Evolutionary conservation across 139 green algal species (phyloP).

Genomic region (Coelastrella sp.): DNA sequence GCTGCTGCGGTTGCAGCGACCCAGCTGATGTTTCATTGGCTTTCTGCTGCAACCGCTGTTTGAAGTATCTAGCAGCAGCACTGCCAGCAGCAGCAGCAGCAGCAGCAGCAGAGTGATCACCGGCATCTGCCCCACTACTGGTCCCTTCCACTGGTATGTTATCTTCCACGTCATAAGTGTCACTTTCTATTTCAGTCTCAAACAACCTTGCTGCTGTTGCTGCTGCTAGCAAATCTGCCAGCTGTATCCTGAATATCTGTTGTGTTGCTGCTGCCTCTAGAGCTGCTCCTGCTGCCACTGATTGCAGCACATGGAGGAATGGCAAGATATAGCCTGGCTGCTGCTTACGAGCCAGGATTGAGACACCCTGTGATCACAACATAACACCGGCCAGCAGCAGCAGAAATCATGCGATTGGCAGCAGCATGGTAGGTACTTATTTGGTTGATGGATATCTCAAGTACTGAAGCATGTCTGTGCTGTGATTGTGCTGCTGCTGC

Average conservation of each 20-base stretch:
- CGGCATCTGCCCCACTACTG: not conserved
- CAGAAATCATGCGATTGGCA: not conserved
- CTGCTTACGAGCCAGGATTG: conserved; percentile 70
- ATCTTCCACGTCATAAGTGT: not conserved
- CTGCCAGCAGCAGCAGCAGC: not conserved
- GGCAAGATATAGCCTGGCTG: conserved; percentile 63
- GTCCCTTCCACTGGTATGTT: not conserved
- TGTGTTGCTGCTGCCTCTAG: conserved; percentile 28
- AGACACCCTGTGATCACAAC: conserved; percentile 66
- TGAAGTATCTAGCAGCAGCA: conserved; percentile 55
- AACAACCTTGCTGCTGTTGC: conserved; percentile 21
- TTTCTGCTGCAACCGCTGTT: not conserved
- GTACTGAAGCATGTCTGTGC: not conserved
- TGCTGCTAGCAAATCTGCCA: not conserved
- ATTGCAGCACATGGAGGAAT: conserved; percentile 58
- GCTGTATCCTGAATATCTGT: not conserved
- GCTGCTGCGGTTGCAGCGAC: not conserved
- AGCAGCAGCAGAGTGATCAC: not conserved
- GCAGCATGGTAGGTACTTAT: no score
- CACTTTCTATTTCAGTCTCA: not conserved
- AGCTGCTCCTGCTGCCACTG: conserved; percentile 35
- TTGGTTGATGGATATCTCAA: no score
- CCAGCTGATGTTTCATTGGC: not conserved
- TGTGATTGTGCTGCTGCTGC: not conserved
- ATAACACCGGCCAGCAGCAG: not conserved